Percentiles rank a stretch among this genome's conserved stretches.
These are phyloP conservation scores for Cordyceps cicadae DNA, from an alignment of 2,329 filamentous ascomycete species.

Conservation along the genomic window DNA sequence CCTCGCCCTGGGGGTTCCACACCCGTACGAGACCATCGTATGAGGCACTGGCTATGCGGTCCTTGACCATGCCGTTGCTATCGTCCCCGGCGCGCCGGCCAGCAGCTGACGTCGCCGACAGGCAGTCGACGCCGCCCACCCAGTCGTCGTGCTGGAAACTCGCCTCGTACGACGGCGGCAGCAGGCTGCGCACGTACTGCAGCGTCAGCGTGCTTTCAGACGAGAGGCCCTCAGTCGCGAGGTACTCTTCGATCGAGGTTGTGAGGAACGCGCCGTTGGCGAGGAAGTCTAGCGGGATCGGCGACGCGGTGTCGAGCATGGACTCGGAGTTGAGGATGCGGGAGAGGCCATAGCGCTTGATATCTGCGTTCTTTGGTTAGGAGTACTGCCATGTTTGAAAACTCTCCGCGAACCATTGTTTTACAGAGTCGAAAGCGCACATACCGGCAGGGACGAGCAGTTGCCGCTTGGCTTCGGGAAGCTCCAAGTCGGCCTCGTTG, in stretches of 20 bases:
- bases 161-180: slow-evolving; percentile 81
- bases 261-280: slow-evolving; percentile 89
- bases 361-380: slow-evolving; percentile 36
- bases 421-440: neutral
- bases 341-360: slow-evolving; percentile 62
- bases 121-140: slow-evolving; percentile 79
- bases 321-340: slow-evolving; percentile 64
- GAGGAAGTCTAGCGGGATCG: slow-evolving; percentile 86
- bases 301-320: slow-evolving; percentile 56
- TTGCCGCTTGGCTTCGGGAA: slow-evolving; percentile 54
- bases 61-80: slow-evolving; percentile 18
- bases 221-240: slow-evolving; percentile 77
- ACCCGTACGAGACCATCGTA: slow-evolving; percentile 85
- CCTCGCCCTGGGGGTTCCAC: slow-evolving; percentile 82
- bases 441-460: slow-evolving; percentile 54
- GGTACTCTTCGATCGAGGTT: slow-evolving; percentile 83
- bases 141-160: slow-evolving; percentile 97
- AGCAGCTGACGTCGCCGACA: slow-evolving; percentile 58
- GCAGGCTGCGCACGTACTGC: slow-evolving; percentile 86
- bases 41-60: slow-evolving; percentile 76
- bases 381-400: neutral
- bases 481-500: slow-evolving; percentile 50
- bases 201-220: slow-evolving; percentile 79
- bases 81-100: slow-evolving; percentile 39
- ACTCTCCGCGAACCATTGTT: no score